phyloP scores from a whole-genome alignment of 2,329 filamentous ascomycete species.

The Arthrobotrys megalospora region DNA sequence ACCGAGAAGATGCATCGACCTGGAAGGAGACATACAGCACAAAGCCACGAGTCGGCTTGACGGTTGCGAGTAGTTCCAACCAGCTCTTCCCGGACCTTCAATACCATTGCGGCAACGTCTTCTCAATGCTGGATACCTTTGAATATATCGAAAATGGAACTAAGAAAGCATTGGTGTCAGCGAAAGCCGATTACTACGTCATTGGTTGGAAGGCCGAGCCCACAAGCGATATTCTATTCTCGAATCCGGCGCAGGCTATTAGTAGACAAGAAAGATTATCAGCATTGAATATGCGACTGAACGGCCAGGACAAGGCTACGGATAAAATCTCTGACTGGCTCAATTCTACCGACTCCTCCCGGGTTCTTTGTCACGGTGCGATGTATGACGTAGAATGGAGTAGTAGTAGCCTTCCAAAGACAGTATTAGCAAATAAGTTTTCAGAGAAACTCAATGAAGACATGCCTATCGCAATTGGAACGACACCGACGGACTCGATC shows the following conservation, averaged over 20 bases:
- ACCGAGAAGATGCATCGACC: slow-evolving; percentile 62
- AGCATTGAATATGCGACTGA: slow-evolving; percentile 63
- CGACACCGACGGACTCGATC: slow-evolving; percentile 68
- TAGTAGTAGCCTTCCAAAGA: slow-evolving; percentile 63
- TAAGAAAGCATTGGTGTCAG: slow-evolving; percentile 63
- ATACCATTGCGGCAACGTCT: slow-evolving; percentile 68
- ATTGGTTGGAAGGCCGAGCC: slow-evolving; percentile 68
- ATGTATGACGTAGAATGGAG: slow-evolving; percentile 68
- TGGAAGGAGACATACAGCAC: slow-evolving; percentile 60
- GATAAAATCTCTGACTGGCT: slow-evolving; percentile 30
- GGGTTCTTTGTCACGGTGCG: slow-evolving; percentile 66
- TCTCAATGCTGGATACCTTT: slow-evolving; percentile 68
- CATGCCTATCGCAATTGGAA: slow-evolving; percentile 66
- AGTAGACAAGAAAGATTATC: slow-evolving; percentile 54
- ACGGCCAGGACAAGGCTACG: slow-evolving; percentile 60
- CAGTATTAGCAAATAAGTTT: slow-evolving; percentile 65
- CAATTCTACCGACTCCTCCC: slow-evolving; percentile 31
- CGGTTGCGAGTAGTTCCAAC: slow-evolving; percentile 64
- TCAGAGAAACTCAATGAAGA: slow-evolving; percentile 41
- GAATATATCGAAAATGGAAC: slow-evolving; percentile 62
- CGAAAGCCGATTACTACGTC: slow-evolving; percentile 67
- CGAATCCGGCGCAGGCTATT: neutral
- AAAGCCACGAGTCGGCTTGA: slow-evolving; percentile 54
- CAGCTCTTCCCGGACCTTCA: slow-evolving; percentile 69
- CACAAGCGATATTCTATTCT: slow-evolving; percentile 62